Base-by-base conservation (phyloP, 192 early-diverging fungal genomes). In the Coemansia sp. region DNA sequence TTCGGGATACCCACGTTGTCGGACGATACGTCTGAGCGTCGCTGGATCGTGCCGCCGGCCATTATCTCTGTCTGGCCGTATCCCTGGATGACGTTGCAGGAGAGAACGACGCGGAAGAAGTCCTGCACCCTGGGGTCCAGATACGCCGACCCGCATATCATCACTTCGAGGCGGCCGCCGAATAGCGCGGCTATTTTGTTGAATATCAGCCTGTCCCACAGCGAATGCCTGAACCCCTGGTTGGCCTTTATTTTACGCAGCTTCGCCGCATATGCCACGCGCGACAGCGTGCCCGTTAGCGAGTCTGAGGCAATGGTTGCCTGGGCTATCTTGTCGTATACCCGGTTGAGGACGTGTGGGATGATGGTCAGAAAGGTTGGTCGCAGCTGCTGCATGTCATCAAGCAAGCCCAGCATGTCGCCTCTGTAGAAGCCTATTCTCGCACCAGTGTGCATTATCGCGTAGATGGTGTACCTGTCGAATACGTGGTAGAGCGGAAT, bases 401-500 rank as follows among this genome's bases (percentile, higher is more conserved):
- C 90, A 30, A 92, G 57, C 13, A 96, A 71, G 7, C 76, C 77
- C 10, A 78, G 54, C 27, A 84, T 71, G 56, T 91, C 87, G 30
- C 92, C 94, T 9, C 81, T 78, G 70, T 79, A 91, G 60, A 90
- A 95, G 3, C 93, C 94, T 42, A 93, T 80, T 24, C 74, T 75
- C 9, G 73, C 85, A 47, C 89, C 88, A 23, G 63, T 55, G n/a
- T 64, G 51, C 30, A 87, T 68, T 3, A 75, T 32, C 29, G 71
- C 65, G 49, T 87, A 71, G 29, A 83, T 82, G 51, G 65, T 61
- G 23, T 78, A 62, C 36, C 90, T 86, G 57, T 93, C 93, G 65
- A 89, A 87, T 24, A 92, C 83, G 62, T 98, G 94, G 9, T 89
- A 85, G n/a, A 98, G 69, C 8, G 95, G 91, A 6, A 86, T 35